Conservation (phyloP, 768 basidiomycete species). For the Mycena galericulata region DNA sequence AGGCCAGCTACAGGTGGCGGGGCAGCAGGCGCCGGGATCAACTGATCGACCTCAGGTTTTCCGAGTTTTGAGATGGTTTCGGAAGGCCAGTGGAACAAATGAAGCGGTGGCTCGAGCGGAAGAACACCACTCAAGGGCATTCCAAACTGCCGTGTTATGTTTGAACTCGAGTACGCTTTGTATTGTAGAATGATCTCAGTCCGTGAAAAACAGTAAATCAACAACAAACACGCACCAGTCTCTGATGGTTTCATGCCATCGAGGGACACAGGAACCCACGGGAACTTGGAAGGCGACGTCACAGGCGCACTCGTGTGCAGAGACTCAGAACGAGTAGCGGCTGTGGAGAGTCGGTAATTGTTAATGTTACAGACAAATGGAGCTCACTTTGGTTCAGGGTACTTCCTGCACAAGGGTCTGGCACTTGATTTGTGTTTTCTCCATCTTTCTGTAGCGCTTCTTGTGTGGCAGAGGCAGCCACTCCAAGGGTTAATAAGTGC, state of each 20-base stretch:
- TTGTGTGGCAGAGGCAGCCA: too few relatives aligned
- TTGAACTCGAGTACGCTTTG: neutral
- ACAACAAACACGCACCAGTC: neutral
- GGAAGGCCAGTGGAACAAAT: neutral
- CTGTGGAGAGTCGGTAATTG: too few relatives aligned
- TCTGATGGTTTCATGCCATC: neutral
- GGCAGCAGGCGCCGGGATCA: neutral
- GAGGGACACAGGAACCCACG: neutral
- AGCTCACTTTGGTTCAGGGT: too few relatives aligned
- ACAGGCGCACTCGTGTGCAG: too few relatives aligned
- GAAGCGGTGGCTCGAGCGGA: neutral
- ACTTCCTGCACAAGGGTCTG: too few relatives aligned
- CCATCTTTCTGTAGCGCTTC: too few relatives aligned
- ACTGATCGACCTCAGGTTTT: neutral
- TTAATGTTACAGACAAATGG: too few relatives aligned
- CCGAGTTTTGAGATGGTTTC: neutral
- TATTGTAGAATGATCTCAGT: neutral
- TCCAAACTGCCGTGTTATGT: neutral
- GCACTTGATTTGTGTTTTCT: too few relatives aligned
- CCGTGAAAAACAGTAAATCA: neutral
- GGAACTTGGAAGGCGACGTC: neutral
- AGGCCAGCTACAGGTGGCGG: neutral
- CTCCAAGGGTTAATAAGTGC: too few relatives aligned
- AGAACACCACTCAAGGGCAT: neutral
- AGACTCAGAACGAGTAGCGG: too few relatives aligned